Evolutionary conservation across 192 early-diverging fungal species (phyloP).

Genomic region (Linnemannia elongata): DNA sequence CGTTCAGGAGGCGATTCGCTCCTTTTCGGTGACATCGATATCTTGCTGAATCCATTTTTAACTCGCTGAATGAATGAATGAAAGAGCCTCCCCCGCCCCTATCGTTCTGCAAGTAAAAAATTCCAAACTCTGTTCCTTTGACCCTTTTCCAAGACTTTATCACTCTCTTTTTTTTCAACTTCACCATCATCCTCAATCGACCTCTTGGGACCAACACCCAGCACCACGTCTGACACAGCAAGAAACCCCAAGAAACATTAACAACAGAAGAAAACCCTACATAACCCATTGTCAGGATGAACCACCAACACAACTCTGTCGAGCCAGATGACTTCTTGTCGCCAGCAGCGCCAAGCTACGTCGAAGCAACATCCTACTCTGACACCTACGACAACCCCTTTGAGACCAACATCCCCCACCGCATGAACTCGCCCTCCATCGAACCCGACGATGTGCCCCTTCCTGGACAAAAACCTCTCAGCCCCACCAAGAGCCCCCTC

Average conservation of each 20-base stretch:
- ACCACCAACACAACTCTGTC: slow-evolving; percentile 36
- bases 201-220: not conserved
- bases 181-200: not conserved
- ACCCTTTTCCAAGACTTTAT: not conserved
- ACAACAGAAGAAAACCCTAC: not conserved
- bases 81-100: too few relatives aligned
- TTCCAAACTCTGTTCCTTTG: not conserved
- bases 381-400: slow-evolving; percentile 57
- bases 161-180: not conserved
- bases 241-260: too few relatives aligned
- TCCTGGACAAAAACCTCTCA: slow-evolving; percentile 51
- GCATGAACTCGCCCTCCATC: slow-evolving; percentile 52
- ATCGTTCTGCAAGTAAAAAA: not conserved
- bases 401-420: slow-evolving; percentile 52
- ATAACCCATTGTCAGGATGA: slow-evolving; percentile 13
- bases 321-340: slow-evolving; percentile 57
- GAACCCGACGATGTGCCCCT: slow-evolving; percentile 55
- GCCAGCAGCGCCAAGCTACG: slow-evolving; percentile 55
- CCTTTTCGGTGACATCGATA: not conserved
- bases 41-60: not conserved
- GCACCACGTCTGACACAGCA: not conserved
- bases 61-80: not conserved
- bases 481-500: slow-evolving; percentile 33
- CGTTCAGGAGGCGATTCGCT: not conserved
- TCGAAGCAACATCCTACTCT: slow-evolving; percentile 49